A percentile compares a stretch with the other conserved stretches of the same genome.
Conservation (phyloP, 2,329 filamentous ascomycete species). For the Sporothrix humicola region DNA sequence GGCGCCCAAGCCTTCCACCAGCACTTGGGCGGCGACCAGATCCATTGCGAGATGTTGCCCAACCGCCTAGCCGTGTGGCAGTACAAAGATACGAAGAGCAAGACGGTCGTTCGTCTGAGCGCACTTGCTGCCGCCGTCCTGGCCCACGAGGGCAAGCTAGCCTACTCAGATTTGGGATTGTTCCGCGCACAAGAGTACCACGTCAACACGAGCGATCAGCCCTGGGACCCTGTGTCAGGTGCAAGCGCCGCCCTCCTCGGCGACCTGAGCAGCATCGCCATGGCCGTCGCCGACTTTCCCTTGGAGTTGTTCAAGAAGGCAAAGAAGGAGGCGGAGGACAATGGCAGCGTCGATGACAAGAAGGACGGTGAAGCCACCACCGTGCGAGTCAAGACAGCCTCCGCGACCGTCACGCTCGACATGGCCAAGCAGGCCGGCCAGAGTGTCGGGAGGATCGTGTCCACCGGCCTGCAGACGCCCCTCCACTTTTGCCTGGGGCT, state of each 20-base stretch:
- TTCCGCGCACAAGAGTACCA: conserved; percentile 65
- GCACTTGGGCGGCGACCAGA: conserved; percentile 66
- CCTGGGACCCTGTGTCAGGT: conserved; percentile 78
- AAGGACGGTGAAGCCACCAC: not conserved
- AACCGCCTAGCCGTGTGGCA: conserved; percentile 75
- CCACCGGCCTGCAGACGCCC: conserved; percentile 76
- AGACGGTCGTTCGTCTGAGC: conserved; percentile 60
- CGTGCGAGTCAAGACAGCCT: not conserved
- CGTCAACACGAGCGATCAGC: conserved; percentile 72
- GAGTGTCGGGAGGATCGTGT: conserved; percentile 71
- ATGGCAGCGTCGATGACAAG: no score
- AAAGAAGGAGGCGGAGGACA: conserved; percentile 40
- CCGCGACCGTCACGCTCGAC: conserved; percentile 27
- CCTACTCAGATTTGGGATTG: conserved; percentile 75
- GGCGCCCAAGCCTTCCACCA: conserved; percentile 73
- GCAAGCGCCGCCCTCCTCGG: conserved; percentile 79
- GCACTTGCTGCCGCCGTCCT: conserved; percentile 72
- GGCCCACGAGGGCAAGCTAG: conserved; percentile 64
- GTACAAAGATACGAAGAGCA: conserved; percentile 47
- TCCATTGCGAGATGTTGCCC: conserved; percentile 70
- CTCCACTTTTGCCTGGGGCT: conserved; percentile 84
- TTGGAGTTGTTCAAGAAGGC: conserved; percentile 53
- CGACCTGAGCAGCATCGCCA: conserved; percentile 78
- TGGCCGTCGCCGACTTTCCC: conserved; percentile 79
- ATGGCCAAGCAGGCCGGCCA: conserved; percentile 32